Evolutionary conservation across 768 basidiomycete species (phyloP).

Genomic region (Tricholoma bakamatsutake): DNA sequence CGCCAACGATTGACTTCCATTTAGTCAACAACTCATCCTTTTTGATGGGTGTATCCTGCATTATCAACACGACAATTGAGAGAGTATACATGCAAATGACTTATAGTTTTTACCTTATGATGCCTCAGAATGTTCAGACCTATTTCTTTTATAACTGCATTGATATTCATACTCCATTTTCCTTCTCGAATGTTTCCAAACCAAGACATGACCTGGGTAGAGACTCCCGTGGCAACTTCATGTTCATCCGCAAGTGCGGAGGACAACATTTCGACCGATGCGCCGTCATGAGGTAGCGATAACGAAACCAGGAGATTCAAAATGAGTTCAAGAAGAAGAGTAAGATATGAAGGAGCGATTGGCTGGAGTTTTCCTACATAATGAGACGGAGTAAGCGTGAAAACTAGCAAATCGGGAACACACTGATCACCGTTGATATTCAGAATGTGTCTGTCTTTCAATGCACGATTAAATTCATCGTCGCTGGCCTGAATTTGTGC

Average conservation of each 20-base stretch:
- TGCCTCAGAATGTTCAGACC: constrained; percentile 69
- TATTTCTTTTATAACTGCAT: constrained; percentile 61
- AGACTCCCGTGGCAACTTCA: constrained; percentile 57
- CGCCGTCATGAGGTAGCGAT: constrained; percentile 44
- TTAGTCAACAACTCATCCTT: constrained; percentile 50
- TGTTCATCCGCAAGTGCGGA: constrained; percentile 65
- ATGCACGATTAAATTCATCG: constrained; percentile 55
- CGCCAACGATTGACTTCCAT: constrained; percentile 77
- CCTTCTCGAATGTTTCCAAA: constrained; percentile 60
- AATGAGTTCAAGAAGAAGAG: constrained; percentile 65
- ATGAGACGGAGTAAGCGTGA: neutral
- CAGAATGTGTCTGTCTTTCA: constrained; percentile 68
- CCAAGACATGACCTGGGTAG: constrained; percentile 72
- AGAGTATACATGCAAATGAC: neutral
- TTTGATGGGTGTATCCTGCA: constrained; percentile 53
- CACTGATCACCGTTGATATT: constrained; percentile 51
- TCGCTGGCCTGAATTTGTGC: constrained; percentile 79
- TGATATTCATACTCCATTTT: constrained; percentile 62
- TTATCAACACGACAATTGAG: neutral
- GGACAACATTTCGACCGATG: constrained; percentile 52
- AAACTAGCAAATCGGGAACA: neutral
- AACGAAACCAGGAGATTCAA: constrained; percentile 69
- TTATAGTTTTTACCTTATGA: constrained; percentile 40
- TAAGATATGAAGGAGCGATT: constrained; percentile 61
- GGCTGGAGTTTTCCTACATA: constrained; percentile 64